Evolutionary conservation across 768 basidiomycete genomes (phyloP).

Genomic region (Lentinus tigrinus): DNA sequence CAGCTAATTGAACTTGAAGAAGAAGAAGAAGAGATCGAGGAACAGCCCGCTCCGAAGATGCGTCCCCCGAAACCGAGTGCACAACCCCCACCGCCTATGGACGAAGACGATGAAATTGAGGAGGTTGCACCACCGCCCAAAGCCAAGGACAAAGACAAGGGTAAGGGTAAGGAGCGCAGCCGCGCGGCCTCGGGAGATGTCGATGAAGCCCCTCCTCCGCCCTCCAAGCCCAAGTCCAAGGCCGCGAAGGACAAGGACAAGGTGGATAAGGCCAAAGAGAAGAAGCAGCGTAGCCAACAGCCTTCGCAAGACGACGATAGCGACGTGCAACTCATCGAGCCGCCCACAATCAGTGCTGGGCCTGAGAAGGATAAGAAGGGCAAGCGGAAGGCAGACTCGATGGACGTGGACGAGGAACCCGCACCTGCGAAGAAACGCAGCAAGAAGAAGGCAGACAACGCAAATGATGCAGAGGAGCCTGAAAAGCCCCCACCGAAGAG

Average conservation of each 20-base stretch:
- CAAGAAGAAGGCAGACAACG: slow-evolving; percentile 3
- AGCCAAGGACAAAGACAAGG: slow-evolving; percentile 14
- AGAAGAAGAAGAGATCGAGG: slow-evolving; percentile 17
- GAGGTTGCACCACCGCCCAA: slow-evolving; percentile 20
- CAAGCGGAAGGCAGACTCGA: slow-evolving; percentile 37
- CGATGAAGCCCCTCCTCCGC: background rate
- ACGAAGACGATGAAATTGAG: slow-evolving; percentile 33
- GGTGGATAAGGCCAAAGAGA: background rate
- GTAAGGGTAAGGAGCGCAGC: slow-evolving; percentile 10
- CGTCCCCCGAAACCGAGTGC: background rate
- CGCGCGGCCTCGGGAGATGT: background rate
- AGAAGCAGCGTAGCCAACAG: slow-evolving; percentile 4
- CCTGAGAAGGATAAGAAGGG: slow-evolving; percentile 29
- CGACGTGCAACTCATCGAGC: slow-evolving; percentile 16
- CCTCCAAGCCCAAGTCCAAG: slow-evolving; percentile 1
- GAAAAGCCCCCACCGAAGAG: slow-evolving; percentile 1
- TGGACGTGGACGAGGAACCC: slow-evolving; percentile 21
- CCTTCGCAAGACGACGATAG: background rate
- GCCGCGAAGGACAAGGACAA: background rate
- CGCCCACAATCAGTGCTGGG: background rate
- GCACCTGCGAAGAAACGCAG: slow-evolving; percentile 1
- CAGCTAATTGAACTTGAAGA: slow-evolving; percentile 19
- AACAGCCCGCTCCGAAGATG: background rate
- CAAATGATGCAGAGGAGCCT: background rate
- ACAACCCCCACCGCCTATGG: background rate